Evolutionary conservation across 2,329 filamentous ascomycete genomes (phyloP).

Genomic region (Beauveria scarabaeidicola): DNA sequence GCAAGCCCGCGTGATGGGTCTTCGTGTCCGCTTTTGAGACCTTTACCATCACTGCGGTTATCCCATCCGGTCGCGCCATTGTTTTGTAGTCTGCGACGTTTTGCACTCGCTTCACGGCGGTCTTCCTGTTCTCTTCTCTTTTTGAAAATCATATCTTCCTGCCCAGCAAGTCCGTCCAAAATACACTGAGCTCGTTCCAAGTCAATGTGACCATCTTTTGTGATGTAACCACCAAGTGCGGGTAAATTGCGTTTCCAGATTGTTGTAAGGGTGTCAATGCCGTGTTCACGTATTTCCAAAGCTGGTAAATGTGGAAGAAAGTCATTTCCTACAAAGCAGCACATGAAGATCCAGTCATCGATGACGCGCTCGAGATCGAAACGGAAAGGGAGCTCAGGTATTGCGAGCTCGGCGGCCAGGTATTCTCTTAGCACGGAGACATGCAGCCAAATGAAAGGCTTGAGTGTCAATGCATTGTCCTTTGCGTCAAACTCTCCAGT

Average conservation of each 20-base stretch:
- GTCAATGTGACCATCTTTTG: conserved; percentile 88
- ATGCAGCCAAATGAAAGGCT: conserved; percentile 98
- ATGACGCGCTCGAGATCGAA: conserved; percentile 92
- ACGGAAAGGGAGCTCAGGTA: conserved; percentile 73
- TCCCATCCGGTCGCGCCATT: conserved; percentile 17
- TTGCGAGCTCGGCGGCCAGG: conserved; percentile 77
- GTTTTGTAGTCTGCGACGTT: conserved; percentile 67
- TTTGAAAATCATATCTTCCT: conserved; percentile 89
- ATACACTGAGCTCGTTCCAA: conserved; percentile 81
- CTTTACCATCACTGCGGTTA: conserved; percentile 14
- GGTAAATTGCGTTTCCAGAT: conserved; percentile 94
- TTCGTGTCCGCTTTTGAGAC: conserved; percentile 23
- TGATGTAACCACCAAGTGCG: conserved; percentile 89
- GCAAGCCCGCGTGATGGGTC: conserved; percentile 25
- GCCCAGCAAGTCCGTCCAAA: conserved; percentile 76
- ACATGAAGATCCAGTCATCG: conserved; percentile 99
- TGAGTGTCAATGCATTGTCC: conserved; percentile 58
- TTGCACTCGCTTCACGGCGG: conserved; percentile 68
- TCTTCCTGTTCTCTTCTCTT: conserved; percentile 81
- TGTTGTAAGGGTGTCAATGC: conserved; percentile 91
- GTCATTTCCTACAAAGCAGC: conserved; percentile 97
- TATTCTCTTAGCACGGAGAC: conserved; percentile 90
- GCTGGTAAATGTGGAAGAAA: conserved; percentile 97
- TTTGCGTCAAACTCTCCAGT: conserved; percentile 76
- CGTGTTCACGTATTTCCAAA: conserved; percentile 91